Conservation (phyloP, 1,139 yeast genomes). For the Eremothecium sinecaudum region DNA sequence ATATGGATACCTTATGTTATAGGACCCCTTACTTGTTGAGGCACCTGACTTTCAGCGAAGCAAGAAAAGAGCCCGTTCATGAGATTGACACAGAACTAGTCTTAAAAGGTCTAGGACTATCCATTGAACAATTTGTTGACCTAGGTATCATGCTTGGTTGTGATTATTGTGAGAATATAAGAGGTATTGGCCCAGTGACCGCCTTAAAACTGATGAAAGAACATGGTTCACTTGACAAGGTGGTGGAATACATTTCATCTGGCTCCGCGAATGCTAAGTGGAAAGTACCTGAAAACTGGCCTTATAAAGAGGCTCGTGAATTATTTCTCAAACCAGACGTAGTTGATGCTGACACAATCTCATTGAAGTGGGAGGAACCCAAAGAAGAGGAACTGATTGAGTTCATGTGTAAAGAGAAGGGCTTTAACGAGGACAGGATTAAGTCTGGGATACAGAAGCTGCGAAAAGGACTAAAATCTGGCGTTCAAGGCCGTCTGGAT, state of each 20-base stretch:
- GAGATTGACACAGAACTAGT: slow-evolving; percentile 67
- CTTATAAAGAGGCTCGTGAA: slow-evolving; percentile 77
- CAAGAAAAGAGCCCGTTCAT: slow-evolving; percentile 83
- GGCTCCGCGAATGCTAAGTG: slow-evolving; percentile 57
- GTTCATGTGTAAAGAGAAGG: slow-evolving; percentile 38
- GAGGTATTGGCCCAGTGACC: slow-evolving; percentile 93
- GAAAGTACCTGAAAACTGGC: slow-evolving; percentile 92
- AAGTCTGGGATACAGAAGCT: slow-evolving; percentile 79
- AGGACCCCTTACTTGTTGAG: slow-evolving; percentile 75
- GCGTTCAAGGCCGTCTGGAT: slow-evolving; percentile 86
- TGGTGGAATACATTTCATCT: slow-evolving; percentile 54
- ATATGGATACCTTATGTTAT: slow-evolving; percentile 96
- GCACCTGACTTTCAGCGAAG: slow-evolving; percentile 89
- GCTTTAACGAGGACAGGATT: slow-evolving; percentile 88
- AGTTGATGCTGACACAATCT: slow-evolving; percentile 46
- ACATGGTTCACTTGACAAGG: slow-evolving; percentile 68
- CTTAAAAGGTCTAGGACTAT: slow-evolving; percentile 66
- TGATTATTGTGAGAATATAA: slow-evolving; percentile 91
- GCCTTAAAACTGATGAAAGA: slow-evolving; percentile 83
- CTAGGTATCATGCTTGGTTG: slow-evolving; percentile 90
- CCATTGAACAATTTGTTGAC: slow-evolving; percentile 70
- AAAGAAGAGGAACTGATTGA: slow-evolving; percentile 33
- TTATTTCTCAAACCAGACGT: slow-evolving; percentile 79
- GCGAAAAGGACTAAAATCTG: slow-evolving; percentile 71
- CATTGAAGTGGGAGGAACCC: slow-evolving; percentile 53